Percentiles rank a stretch among this genome's conserved stretches.
These are phyloP conservation scores for Globisporangium irregulare DNA, from an alignment of 352 stramenopile genomes.

Conservation along the genomic window DNA sequence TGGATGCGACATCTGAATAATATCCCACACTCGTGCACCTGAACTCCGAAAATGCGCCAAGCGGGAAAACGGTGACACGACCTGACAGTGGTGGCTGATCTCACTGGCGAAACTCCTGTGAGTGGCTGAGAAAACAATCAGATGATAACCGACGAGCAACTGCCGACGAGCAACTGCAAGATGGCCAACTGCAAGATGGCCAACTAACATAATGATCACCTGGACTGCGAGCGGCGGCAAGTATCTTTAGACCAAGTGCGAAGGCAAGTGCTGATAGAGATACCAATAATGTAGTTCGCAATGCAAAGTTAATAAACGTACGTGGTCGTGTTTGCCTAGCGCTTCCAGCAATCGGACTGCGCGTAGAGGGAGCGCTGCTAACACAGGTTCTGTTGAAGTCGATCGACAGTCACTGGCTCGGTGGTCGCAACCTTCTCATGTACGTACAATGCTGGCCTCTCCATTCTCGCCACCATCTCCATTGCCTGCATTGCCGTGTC, in stretches of 20 bases:
- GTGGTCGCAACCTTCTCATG: not conserved
- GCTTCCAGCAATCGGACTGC: not conserved
- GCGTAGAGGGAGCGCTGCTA: not conserved
- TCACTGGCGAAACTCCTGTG: not conserved
- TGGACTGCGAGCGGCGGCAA: not conserved
- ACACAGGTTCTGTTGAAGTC: not conserved
- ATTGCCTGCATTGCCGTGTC: not conserved
- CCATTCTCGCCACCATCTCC: not conserved
- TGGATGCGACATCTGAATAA: conserved; percentile 3
- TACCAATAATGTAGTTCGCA: not conserved
- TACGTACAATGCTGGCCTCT: not conserved
- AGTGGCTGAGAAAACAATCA: not conserved
- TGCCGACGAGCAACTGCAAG: not conserved
- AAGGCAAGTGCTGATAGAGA: not conserved
- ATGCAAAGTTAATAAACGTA: not conserved
- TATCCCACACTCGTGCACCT: not conserved
- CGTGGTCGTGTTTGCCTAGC: too few relatives aligned
- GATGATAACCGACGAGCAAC: not conserved
- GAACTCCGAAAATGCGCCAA: not conserved
- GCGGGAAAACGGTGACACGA: not conserved
- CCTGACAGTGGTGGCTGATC: not conserved
- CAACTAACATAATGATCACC: not conserved
- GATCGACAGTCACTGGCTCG: not conserved
- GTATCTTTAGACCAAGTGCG: not conserved
- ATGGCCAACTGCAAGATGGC: not conserved